Conservation (phyloP, 2,329 filamentous ascomycete species). For the Periconia macrospinosa region DNA sequence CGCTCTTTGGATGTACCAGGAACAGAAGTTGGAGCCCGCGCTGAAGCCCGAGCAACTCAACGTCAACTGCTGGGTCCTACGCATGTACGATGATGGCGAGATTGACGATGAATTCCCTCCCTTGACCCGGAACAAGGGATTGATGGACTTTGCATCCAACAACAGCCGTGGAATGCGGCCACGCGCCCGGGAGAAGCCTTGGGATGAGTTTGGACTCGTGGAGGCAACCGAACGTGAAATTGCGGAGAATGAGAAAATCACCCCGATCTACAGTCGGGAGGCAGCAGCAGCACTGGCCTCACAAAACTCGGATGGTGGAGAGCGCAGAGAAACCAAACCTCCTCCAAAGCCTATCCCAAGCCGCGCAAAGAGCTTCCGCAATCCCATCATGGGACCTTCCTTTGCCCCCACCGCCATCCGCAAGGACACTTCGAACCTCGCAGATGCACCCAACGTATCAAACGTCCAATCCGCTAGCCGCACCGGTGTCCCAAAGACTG, state of each 20-base stretch:
- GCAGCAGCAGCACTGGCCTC: constrained; percentile 34
- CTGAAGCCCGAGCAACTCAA: constrained; percentile 68
- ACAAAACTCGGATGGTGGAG: constrained; percentile 29
- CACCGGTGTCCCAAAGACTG: constrained; percentile 70
- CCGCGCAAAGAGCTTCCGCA: constrained; percentile 49
- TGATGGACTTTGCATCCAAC: constrained; percentile 77
- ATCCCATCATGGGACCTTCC: constrained; percentile 54
- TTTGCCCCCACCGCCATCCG: constrained; percentile 51
- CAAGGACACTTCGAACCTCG: constrained; percentile 48
- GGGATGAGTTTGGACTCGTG: constrained; percentile 81
- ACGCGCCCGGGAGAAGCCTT: constrained; percentile 73
- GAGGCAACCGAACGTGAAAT: constrained; percentile 70
- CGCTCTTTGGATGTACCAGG: constrained; percentile 74
- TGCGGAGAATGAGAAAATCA: constrained; percentile 68
- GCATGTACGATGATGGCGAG: constrained; percentile 83
- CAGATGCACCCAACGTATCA: constrained; percentile 48
- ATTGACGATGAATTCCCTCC: constrained; percentile 85
- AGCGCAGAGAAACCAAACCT: constrained; percentile 18
- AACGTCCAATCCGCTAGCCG: constrained; percentile 54
- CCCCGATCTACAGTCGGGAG: constrained; percentile 67
- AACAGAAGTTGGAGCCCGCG: constrained; percentile 72
- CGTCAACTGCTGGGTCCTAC: constrained; percentile 79
- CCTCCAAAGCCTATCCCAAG: constrained; percentile 37
- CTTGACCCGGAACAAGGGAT: constrained; percentile 70
- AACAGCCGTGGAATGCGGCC: constrained; percentile 70